phyloP scores from a whole-genome alignment of 2,329 filamentous ascomycete genomes.

The Penicillium sp. region DNA sequence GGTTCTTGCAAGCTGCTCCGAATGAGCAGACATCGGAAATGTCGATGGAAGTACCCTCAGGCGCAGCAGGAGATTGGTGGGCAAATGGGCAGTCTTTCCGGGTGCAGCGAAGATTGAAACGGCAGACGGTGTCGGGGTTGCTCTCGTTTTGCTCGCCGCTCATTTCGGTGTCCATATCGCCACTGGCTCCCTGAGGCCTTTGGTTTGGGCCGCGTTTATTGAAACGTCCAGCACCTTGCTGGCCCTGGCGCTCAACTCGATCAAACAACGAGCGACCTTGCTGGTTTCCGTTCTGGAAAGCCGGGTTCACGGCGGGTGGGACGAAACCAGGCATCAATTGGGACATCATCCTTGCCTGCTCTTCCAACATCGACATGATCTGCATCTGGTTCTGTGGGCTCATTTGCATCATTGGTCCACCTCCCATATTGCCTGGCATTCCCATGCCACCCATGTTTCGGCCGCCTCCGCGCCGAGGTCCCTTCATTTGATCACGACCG shows the following conservation, averaged over 20 bases:
- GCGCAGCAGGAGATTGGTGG: constrained; percentile 89
- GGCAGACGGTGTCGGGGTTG: constrained; percentile 71
- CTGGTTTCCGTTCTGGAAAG: constrained; percentile 50
- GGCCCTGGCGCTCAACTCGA: constrained; percentile 57
- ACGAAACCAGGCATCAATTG: constrained; percentile 63
- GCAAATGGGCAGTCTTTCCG: constrained; percentile 90
- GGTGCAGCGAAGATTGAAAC: constrained; percentile 84
- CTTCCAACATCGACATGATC: constrained; percentile 75
- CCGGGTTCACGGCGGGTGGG: constrained; percentile 54
- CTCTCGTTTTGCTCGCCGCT: constrained; percentile 53
- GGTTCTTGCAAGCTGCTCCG: constrained; percentile 91
- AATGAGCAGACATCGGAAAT: constrained; percentile 78
- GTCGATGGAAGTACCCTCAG: constrained; percentile 74
- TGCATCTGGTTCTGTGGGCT: constrained; percentile 70
- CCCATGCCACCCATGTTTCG: constrained; percentile 49
- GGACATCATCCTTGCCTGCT: constrained; percentile 83
- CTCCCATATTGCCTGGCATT: constrained; percentile 38
- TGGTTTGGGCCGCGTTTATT: constrained; percentile 46
- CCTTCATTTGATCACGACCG: constrained; percentile 67
- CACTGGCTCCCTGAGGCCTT: constrained; percentile 23
- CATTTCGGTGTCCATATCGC: constrained; percentile 40
- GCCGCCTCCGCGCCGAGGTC: constrained; percentile 57
- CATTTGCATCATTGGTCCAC: constrained; percentile 52
- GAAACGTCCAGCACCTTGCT: constrained; percentile 57
- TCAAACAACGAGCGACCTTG: constrained; percentile 70